Conservation (phyloP, 2,329 filamentous ascomycete genomes). For the Beauveria brongniartii region DNA sequence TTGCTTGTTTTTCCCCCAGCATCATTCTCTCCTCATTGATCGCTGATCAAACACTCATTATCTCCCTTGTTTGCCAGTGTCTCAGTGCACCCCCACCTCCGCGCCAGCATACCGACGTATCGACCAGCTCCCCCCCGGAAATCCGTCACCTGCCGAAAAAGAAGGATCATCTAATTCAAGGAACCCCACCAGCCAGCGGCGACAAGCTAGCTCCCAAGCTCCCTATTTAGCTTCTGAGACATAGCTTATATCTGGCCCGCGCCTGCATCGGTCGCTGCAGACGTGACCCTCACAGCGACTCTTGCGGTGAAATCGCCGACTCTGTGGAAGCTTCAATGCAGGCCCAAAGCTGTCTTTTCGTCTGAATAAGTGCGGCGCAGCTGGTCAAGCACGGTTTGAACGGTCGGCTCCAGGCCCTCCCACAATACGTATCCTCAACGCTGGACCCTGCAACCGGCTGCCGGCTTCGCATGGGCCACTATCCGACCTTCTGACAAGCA, state of each 20-base stretch:
- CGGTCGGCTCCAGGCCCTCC: background rate
- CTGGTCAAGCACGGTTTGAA: background rate
- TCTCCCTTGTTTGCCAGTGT: background rate
- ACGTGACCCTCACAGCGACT: background rate
- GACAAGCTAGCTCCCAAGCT: background rate
- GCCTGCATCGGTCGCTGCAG: conserved; percentile 5
- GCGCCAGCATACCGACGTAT: background rate
- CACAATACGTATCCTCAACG: background rate
- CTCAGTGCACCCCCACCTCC: background rate
- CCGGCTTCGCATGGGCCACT: background rate
- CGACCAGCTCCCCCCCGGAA: background rate
- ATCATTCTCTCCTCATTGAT: background rate
- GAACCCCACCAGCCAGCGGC: background rate
- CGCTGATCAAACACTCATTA: background rate
- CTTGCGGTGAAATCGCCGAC: background rate
- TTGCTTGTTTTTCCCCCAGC: background rate
- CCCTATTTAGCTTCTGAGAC: conserved; percentile 3
- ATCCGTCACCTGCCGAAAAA: background rate
- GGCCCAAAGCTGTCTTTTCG: background rate
- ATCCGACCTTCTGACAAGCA: background rate
- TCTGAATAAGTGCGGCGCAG: background rate
- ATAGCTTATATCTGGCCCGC: conserved; percentile 1
- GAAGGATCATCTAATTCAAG: background rate
- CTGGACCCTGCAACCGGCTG: background rate
- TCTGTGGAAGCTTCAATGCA: background rate